A percentile compares a stretch with the other conserved stretches of the same genome.
These are phyloP conservation scores for Penicillium desertorum DNA, from an alignment of 495 filamentous ascomycete genomes.

Conservation along the genomic window DNA sequence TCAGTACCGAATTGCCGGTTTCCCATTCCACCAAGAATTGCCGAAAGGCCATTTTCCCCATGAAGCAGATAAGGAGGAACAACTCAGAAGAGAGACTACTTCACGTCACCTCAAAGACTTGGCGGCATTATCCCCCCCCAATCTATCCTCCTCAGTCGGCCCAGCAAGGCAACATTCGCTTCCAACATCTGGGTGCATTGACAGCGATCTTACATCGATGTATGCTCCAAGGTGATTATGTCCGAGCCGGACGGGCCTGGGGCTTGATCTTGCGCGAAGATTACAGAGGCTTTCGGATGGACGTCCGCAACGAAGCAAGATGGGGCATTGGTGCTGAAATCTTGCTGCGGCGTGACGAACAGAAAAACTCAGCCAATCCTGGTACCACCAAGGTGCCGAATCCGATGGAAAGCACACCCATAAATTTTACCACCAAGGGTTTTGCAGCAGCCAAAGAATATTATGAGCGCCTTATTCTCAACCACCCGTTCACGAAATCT, in stretches of 20 bases:
- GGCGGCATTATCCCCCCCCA: conserved; percentile 32
- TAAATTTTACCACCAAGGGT: conserved; percentile 49
- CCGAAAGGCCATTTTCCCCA: conserved; percentile 49
- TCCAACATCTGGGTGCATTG: conserved; percentile 60
- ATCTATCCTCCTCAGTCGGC: conserved; percentile 41
- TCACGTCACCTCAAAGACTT: conserved; percentile 23
- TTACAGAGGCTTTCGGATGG: conserved; percentile 48
- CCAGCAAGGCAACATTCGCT: conserved; percentile 41
- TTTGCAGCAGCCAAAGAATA: conserved; percentile 60
- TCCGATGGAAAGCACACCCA: conserved; percentile 1
- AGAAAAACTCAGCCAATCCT: conserved; percentile 16
- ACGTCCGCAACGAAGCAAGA: conserved; percentile 53
- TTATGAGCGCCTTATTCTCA: conserved; percentile 66
- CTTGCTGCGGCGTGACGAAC: conserved; percentile 49
- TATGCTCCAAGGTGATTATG: conserved; percentile 59
- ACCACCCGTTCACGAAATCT: conserved; percentile 59
- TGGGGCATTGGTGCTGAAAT: conserved; percentile 75
- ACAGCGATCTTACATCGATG: conserved; percentile 62
- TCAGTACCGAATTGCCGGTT: conserved; percentile 51
- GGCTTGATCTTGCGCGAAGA: conserved; percentile 60
- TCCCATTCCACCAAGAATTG: conserved; percentile 43
- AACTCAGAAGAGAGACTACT: conserved; percentile 12
- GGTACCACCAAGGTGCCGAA: neutral
- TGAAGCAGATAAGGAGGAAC: conserved; percentile 24
- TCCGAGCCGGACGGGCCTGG: conserved; percentile 64